Evolutionary conservation across 805 yeast species (phyloP), one percentile per base, ranked within the genome.

Genomic region (Candida gorgasii): DNA sequence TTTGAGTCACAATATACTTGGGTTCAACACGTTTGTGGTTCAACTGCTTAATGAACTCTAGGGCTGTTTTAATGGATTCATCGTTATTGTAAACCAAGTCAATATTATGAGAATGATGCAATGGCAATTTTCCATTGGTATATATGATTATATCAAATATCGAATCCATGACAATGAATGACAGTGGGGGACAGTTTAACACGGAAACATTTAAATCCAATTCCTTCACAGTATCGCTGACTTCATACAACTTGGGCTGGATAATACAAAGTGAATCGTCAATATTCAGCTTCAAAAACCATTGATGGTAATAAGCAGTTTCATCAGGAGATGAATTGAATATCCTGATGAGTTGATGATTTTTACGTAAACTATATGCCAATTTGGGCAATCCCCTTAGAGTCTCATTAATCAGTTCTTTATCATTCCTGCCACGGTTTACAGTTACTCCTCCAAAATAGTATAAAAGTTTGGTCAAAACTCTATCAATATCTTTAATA

Each of bases 301-400:
- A 52, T 34, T 59, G 57, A 44, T 69, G 72, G 44, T 67, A 59
- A 45, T 48, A 61, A 11, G 75, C 69, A n/a, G 75, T 67, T 48
- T 72, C 76, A 42, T 72, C 77, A 0, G 76, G 77, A 39, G 70
- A 63, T 8, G 69, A 60, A 46, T 71, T 71, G 51, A 69, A 70
- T 3, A 66, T 62, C 29, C 59, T 52, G 7, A 70, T 49, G 20
- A 72, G 59, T 23, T 62, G 65, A 3, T 64, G 66, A 39, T 66
- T 66, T 39, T 61, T 57, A 37, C 71, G 51, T 41, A 72, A 55
- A 40, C 60, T 52, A 42, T 66, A 70, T 2, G 64, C 51, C 38
- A 62, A 54, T 12, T 57, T 43, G 1, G 73, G 70, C 12, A 72
- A 40, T 0, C 47, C 36, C 5, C 47, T 48, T 31, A 67, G 66